phyloP scores from a whole-genome alignment of 2,329 filamentous ascomycete genomes.

The Colletotrichum sidae region DNA sequence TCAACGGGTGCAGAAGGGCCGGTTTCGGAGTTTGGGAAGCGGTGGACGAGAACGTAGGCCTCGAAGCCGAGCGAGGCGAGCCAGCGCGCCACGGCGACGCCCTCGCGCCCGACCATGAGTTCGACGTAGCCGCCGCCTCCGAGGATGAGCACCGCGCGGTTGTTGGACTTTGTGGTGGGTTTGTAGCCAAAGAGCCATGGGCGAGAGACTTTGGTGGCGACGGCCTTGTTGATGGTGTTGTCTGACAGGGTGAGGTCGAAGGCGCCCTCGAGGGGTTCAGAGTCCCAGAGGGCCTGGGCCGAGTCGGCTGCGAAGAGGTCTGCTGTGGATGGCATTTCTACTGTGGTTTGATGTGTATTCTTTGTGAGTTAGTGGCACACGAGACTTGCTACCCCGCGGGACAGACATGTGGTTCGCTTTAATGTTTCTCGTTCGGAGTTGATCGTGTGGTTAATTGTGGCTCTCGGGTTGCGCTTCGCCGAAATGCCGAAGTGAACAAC shows the following conservation, averaged over 20 bases:
- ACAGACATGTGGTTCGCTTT: not conserved
- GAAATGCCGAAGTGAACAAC: slow-evolving; percentile 2
- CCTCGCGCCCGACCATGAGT: slow-evolving; percentile 41
- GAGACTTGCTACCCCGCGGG: not conserved
- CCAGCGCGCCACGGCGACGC: slow-evolving; percentile 40
- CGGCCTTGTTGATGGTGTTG: slow-evolving; percentile 34
- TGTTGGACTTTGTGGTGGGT: slow-evolving; percentile 34
- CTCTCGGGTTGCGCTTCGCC: slow-evolving; percentile 6
- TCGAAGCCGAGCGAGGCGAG: slow-evolving; percentile 39
- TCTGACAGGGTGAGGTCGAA: slow-evolving; percentile 36
- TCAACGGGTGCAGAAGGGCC: slow-evolving; percentile 38
- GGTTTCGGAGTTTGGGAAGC: slow-evolving; percentile 39
- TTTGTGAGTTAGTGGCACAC: not conserved
- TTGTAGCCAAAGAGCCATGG: slow-evolving; percentile 41
- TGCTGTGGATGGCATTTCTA: not conserved
- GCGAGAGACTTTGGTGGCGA: slow-evolving; percentile 34
- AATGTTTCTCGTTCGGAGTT: not conserved
- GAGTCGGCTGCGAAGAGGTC: slow-evolving; percentile 33
- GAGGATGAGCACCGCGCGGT: slow-evolving; percentile 39
- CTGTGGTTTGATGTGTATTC: not conserved
- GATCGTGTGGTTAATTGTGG: not conserved
- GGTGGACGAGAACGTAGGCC: slow-evolving; percentile 41
- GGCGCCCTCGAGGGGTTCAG: slow-evolving; percentile 30
- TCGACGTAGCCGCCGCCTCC: slow-evolving; percentile 41
- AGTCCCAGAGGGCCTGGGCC: slow-evolving; percentile 38